Base-by-base conservation (phyloP, 805 yeast genomes). In the Pichia eremophila region DNA sequence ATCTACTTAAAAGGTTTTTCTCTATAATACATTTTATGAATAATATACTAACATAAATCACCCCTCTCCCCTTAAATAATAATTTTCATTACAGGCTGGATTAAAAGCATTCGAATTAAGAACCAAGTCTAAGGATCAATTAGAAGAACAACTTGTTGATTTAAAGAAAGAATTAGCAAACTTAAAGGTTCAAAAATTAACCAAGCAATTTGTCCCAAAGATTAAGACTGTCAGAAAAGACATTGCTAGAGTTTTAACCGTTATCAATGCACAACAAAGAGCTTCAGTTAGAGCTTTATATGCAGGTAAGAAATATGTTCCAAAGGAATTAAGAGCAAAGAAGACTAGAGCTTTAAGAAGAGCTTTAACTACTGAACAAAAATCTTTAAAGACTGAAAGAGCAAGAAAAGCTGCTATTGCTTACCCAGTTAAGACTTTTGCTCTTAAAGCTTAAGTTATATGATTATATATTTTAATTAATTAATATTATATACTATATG, bases 281-380 rank as follows among this genome's bases (percentile, higher is more conserved):
- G 89, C 84, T 62, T 81, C 83, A 64, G 96, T 88, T 71, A 87
- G 87, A 76, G 93, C 84, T 70, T 84, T 86, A 81, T 90, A 90
- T 91, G 80, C 81, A 62, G 93, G 89, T 73, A 84, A 86, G 83
- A 90, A 88, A 78, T 85, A 81, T 83, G 79, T 81, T 73, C 98
- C 99, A 80, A 90, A 91, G 81, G 97, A 90, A 73, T 82, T 93
- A 78, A 91, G 98, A 80, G 95, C 89, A 66, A 93, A 93, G 91
- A 87, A 93, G 85, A 93, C 99, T 76, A 91, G 98, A 84, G 98
- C 99, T 74, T 77, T 91, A 76, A 91, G 99, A 86, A 86, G 98
- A 82, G 81, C 83, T 70, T 81, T 93, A 70, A 81, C 97, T 73
- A 78, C 84, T 69, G 73, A 74, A 74, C 96, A 93, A 79, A 83